A percentile compares a stretch with the other conserved stretches of the same genome.
Evolutionary conservation across 257 asterid genomes (phyloP).

Genomic region (Nicotiana noctiflora): DNA sequence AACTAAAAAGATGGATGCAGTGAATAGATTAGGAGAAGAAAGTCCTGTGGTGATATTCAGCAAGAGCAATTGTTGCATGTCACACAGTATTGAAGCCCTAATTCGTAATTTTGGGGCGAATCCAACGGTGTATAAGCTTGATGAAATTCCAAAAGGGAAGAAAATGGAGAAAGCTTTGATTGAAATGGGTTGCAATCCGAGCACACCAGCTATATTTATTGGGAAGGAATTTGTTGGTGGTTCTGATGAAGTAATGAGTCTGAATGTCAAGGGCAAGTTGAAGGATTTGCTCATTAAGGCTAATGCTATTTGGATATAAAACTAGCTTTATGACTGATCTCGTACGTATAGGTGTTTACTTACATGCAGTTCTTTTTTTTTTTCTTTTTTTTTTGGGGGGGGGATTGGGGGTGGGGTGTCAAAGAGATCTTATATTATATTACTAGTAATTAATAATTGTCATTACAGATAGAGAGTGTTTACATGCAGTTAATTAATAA

Average conservation of each 20-base stretch:
- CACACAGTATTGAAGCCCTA: slow-evolving; percentile 20
- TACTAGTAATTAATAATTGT: no score
- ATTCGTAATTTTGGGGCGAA: slow-evolving; percentile 24
- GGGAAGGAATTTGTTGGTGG: neutral
- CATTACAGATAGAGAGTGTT: no score
- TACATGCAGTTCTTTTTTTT: neutral
- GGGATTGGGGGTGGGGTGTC: no score
- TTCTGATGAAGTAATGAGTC: neutral
- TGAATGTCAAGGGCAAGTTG: slow-evolving; percentile 11
- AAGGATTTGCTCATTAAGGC: slow-evolving; percentile 17
- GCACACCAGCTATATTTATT: slow-evolving; percentile 26
- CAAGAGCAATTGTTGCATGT: slow-evolving; percentile 25
- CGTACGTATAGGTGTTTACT: neutral
- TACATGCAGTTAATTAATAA: neutral
- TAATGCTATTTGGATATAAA: slow-evolving; percentile 17
- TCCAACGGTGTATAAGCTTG: slow-evolving; percentile 24
- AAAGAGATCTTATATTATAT: no score
- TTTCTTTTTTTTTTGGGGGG: no score
- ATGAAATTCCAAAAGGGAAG: slow-evolving; percentile 20
- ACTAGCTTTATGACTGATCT: neutral
- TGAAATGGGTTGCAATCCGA: slow-evolving; percentile 11
- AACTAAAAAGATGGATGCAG: slow-evolving; percentile 12
- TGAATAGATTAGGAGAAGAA: slow-evolving; percentile 12
- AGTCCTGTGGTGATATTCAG: slow-evolving; percentile 33
- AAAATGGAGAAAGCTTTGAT: slow-evolving; percentile 19